phyloP scores from a whole-genome alignment of 257 asterid species.

The Ballota nigra region DNA sequence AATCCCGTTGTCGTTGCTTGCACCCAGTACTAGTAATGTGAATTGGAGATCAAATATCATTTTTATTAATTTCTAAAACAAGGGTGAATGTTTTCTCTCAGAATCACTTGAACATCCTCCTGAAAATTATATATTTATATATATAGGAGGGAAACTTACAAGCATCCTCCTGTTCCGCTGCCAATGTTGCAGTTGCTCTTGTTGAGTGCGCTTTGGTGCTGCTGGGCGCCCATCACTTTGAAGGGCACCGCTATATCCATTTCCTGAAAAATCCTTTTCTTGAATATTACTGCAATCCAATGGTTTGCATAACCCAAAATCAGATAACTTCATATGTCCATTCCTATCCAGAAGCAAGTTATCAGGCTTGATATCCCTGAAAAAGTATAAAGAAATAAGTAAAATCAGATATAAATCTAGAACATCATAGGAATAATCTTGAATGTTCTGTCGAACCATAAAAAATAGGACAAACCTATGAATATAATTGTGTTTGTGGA shows the following conservation, averaged over 20 bases:
- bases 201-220: conserved; percentile 86
- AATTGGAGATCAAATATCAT: neutral
- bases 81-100: conserved; percentile 12
- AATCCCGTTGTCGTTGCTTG: neutral
- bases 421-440: conserved; percentile 2
- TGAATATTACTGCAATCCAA: conserved; percentile 90
- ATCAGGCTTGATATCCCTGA: conserved; percentile 98
- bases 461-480: conserved; percentile 65
- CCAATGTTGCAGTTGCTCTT: conserved; percentile 94
- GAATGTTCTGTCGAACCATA: conserved; percentile 14
- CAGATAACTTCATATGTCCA: conserved; percentile 96
- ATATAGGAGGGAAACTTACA: conserved; percentile 43
- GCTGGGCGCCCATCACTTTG: conserved; percentile 93
- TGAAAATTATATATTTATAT: neutral
- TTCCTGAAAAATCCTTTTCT: conserved; percentile 87
- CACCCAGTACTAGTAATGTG: neutral
- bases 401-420: conserved; percentile 16
- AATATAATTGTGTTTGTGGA: conserved; percentile 87
- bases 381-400: conserved; percentile 20
- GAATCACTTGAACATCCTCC: conserved; percentile 25
- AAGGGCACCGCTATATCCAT: conserved; percentile 71
- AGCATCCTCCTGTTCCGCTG: conserved; percentile 96
- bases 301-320: conserved; percentile 95
- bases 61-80: neutral
- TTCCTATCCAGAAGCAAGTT: conserved; percentile 89